Conservation (phyloP, 2,329 filamentous ascomycete genomes). For the Pseudogymnoascus sp. region DNA sequence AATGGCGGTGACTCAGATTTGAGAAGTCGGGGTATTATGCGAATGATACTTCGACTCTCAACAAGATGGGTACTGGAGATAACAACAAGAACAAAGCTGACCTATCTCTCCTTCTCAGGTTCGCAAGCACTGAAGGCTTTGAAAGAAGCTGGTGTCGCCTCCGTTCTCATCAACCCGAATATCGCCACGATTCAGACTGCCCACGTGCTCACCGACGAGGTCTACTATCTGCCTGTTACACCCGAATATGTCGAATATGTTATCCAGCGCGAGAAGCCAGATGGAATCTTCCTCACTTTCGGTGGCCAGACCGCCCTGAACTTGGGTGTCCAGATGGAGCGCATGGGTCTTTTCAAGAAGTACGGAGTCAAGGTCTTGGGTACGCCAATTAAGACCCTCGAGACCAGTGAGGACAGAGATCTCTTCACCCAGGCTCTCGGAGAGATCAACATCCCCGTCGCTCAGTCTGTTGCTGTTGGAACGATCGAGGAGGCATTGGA, state of each 20-base stretch:
- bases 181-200: constrained; percentile 98
- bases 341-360: constrained; percentile 88
- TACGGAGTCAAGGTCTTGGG: constrained; percentile 94
- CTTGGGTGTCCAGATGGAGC: constrained; percentile 94
- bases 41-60: not conserved
- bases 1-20: constrained; percentile 1
- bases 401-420: constrained; percentile 93
- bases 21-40: not conserved
- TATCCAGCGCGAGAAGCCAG: constrained; percentile 90
- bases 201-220: constrained; percentile 90
- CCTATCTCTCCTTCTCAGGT: constrained; percentile 44
- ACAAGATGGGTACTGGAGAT: not conserved
- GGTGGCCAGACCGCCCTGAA: constrained; percentile 97
- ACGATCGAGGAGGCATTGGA: constrained; percentile 88
- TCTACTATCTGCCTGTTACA: constrained; percentile 97
- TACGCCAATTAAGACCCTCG: constrained; percentile 87
- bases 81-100: constrained; percentile 17
- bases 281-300: constrained; percentile 96
- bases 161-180: constrained; percentile 94
- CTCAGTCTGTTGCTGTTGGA: constrained; percentile 86
- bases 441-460: constrained; percentile 96
- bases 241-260: constrained; percentile 97
- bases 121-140: constrained; percentile 94
- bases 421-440: constrained; percentile 92
- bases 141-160: constrained; percentile 87